Conservation (phyloP, 2,329 filamentous ascomycete species). For the Diplodia sapinea region DNA sequence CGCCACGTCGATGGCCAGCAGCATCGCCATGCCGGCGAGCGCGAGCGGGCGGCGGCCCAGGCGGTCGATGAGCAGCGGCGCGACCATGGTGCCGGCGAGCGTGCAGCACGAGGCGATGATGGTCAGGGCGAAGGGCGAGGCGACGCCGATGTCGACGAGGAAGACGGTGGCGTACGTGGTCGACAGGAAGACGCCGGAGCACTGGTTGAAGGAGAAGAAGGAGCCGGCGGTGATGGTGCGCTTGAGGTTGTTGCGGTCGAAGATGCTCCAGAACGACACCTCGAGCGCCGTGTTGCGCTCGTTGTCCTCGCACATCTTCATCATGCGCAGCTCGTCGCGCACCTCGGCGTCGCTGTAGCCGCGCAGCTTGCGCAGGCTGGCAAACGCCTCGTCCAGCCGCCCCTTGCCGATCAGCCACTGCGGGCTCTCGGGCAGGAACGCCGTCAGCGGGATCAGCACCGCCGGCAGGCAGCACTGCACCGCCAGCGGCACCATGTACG, state of each 20-base stretch:
- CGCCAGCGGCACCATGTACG: slow-evolving; percentile 46
- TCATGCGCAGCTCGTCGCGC: slow-evolving; percentile 43
- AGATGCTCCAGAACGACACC: slow-evolving; percentile 47
- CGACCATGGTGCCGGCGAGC: slow-evolving; percentile 63
- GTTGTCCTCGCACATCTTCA: slow-evolving; percentile 40
- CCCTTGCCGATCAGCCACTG: slow-evolving; percentile 64
- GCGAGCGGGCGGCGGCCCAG: slow-evolving; percentile 63
- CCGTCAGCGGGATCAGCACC: slow-evolving; percentile 41
- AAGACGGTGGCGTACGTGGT: slow-evolving; percentile 65
- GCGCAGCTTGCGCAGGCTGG: slow-evolving; percentile 38
- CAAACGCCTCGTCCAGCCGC: slow-evolving; percentile 45
- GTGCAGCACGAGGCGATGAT: slow-evolving; percentile 59
- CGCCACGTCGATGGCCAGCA: slow-evolving; percentile 33
- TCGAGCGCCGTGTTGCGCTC: slow-evolving; percentile 37
- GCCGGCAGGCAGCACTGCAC: slow-evolving; percentile 45
- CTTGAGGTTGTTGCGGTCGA: slow-evolving; percentile 43
- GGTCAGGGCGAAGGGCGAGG: slow-evolving; percentile 70
- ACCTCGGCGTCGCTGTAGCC: slow-evolving; percentile 42
- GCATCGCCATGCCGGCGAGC: slow-evolving; percentile 43
- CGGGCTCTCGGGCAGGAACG: slow-evolving; percentile 62
- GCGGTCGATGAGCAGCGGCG: slow-evolving; percentile 65
- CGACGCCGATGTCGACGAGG: slow-evolving; percentile 78
- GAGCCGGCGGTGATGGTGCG: slow-evolving; percentile 49
- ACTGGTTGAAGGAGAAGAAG: slow-evolving; percentile 27
- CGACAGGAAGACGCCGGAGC: slow-evolving; percentile 47